Evolutionary conservation across 257 asterid genomes (phyloP), one percentile per base, ranked within the genome.

Genomic region (Jaltomata sinuosa): DNA sequence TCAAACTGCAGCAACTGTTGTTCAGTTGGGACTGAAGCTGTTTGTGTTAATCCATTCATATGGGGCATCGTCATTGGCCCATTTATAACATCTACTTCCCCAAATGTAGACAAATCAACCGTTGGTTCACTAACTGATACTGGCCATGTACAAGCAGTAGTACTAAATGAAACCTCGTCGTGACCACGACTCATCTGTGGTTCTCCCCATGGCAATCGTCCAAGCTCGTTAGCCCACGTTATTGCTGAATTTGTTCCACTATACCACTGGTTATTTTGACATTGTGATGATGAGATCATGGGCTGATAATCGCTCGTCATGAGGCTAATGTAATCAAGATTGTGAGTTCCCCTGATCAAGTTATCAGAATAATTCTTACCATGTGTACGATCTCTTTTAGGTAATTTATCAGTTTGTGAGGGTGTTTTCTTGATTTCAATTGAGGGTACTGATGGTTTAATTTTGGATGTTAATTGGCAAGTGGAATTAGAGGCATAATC

Each of bases 1-100:
- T 91, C 95, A 78, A 84, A 83, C 71, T 87, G 87, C 59, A 91
- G 89, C 86, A 89, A 71, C 87, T 91, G 90, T 14, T 87, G 88
- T 31, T 91, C 93, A 18, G 87, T 68, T n/a, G 89, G 83, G 64
- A 90, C 85, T 47, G 74, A 42, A 64, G 57, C 31, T 61, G 29
- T 85, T 87, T 85, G 40, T 80, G 61, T 86, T 5, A 87, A 31
- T 85, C 61, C 91, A 79, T 53, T 83, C 50, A 76, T 86, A 49
- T 85, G 64, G 32, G 82, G 62, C 57, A 53, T 49, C 11, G 77
- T 79, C 10, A 53, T 14, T 36, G 82, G 84, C 47, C 82, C 83
- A 65, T 90, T 92, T 50, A 86, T 80, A 64, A 86, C 83, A 57
- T 88, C 87, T 65, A 89, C 87, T 59, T 25, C 83, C 38, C 85